Evolutionary conservation across 139 green algal genomes (phyloP).

Genomic region (Helicosporidium sp.): DNA sequence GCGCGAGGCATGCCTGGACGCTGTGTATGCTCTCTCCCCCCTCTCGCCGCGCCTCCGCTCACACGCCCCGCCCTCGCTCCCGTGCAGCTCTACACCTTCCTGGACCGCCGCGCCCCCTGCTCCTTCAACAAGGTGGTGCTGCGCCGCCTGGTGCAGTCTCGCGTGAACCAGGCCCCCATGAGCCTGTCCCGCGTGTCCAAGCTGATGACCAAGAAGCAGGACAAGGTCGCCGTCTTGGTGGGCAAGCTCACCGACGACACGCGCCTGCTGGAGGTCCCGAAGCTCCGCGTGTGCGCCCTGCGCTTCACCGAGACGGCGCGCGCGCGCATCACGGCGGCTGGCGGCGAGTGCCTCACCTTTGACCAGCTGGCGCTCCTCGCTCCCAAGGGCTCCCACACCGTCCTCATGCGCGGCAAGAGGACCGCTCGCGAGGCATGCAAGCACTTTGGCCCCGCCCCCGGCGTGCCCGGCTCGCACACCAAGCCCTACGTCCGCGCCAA

Average conservation of each 20-base stretch:
- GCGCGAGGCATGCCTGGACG: background rate
- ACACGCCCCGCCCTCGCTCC: background rate
- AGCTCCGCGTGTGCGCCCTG: constrained; percentile 74
- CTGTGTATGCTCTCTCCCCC: background rate
- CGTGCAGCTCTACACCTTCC: constrained; percentile 90
- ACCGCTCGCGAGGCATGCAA: constrained; percentile 82
- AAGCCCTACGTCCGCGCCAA: constrained; percentile 91
- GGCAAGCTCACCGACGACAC: constrained; percentile 89
- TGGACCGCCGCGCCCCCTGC: constrained; percentile 75
- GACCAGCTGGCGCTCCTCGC: constrained; percentile 89
- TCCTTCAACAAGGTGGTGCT: constrained; percentile 97
- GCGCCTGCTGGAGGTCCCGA: constrained; percentile 76
- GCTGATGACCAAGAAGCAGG: constrained; percentile 83
- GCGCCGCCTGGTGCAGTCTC: constrained; percentile 88
- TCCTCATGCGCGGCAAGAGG: constrained; percentile 89
- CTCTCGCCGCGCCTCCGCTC: too few species aligned
- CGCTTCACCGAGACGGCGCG: constrained; percentile 90
- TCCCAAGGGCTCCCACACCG: constrained; percentile 73
- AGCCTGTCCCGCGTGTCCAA: constrained; percentile 79
- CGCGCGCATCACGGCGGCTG: constrained; percentile 75
- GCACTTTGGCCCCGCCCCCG: constrained; percentile 84
- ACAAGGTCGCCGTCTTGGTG: constrained; percentile 82
- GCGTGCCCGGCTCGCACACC: constrained; percentile 62
- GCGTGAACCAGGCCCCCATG: constrained; percentile 81
- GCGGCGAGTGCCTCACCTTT: constrained; percentile 93